Conservation (phyloP, 2,329 filamentous ascomycete genomes). For the Leptodontidium sp. region DNA sequence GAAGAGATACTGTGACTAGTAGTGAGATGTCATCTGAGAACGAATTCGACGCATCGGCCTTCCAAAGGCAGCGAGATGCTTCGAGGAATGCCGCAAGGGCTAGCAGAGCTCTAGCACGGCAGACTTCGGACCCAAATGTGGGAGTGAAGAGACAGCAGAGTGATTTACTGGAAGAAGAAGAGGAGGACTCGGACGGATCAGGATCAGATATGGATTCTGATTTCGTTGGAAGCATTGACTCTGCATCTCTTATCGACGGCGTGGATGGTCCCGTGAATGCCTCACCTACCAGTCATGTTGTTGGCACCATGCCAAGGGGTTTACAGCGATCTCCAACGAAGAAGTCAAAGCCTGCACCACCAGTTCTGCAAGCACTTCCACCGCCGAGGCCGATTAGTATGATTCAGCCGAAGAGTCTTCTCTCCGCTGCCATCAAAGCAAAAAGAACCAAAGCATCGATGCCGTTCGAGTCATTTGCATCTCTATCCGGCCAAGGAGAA, state of each 20-base stretch:
- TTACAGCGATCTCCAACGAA: constrained; percentile 70
- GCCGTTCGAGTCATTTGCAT: constrained; percentile 80
- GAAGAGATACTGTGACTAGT: constrained; percentile 81
- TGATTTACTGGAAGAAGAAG: constrained; percentile 59
- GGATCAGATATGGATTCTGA: constrained; percentile 69
- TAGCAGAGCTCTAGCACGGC: constrained; percentile 60
- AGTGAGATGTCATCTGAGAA: constrained; percentile 87
- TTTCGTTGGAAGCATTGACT: constrained; percentile 74
- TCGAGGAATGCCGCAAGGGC: constrained; percentile 64
- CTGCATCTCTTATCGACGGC: constrained; percentile 73
- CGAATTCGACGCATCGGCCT: constrained; percentile 73
- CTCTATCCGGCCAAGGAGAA: constrained; percentile 80
- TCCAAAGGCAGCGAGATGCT: constrained; percentile 69
- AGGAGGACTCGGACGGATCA: constrained; percentile 66
- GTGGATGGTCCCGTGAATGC: constrained; percentile 64
- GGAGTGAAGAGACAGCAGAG: constrained; percentile 45
- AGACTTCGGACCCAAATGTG: constrained; percentile 58
- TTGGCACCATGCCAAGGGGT: constrained; percentile 69
- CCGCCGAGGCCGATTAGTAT: constrained; percentile 74
- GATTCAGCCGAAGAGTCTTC: constrained; percentile 72
- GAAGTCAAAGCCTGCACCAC: constrained; percentile 64
- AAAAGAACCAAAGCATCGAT: constrained; percentile 74
- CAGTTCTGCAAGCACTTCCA: constrained; percentile 71
- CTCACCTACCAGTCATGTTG: constrained; percentile 64
- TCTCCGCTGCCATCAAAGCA: constrained; percentile 76